Base-by-base conservation (phyloP, 2,329 filamentous ascomycete genomes). In the Didymella pinodella region DNA sequence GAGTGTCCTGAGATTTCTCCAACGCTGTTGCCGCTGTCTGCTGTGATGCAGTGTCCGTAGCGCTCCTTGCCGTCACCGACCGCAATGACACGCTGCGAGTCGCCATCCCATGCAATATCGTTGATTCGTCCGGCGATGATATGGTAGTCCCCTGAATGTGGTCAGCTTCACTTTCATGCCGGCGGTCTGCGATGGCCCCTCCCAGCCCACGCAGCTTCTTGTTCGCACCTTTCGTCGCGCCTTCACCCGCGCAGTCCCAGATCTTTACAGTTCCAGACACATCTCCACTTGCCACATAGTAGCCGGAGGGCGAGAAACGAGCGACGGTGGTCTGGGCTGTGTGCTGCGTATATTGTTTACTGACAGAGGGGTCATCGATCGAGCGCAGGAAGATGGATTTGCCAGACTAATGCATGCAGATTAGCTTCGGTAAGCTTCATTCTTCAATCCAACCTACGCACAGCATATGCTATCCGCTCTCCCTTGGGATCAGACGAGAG, bases 331-430 rank as follows among this genome's bases (percentile, higher is more conserved):
- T 97, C 63, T 89, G 85, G 45, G 91, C 85, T 46, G 92, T 97
- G 81, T 99, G 95, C 69, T 90, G 89, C 14, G 90, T 96, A 80
- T 98, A 99, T 79, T 99, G 93, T 74, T 90, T 93, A 77, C 89
- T 89, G 64, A 90, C 79, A 65, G 91, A 85, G 51, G 94, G 94
- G 75, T 95, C 83, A 81, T 99, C 94, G 81, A 99, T 97, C 63
- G 89, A 93, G 69, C 95, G 92, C 47, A 99, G 84, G 80, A 97
- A 98, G 79, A 99, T 89, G 62, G 94, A 98, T 83, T 98, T 98
- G 74, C 92, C 93, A 52, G 93, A 94, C 92, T 96, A 32, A 25
- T 43, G 29, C 16, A 47, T 25, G 25, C 25, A 16, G 6, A 10
- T 44, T 28, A 26, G 22, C 59, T 52, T 32, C 5, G 29, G 46